Base-by-base conservation (phyloP, 2,329 filamentous ascomycete species). In the Fusarium pseudoanthophilum region DNA sequence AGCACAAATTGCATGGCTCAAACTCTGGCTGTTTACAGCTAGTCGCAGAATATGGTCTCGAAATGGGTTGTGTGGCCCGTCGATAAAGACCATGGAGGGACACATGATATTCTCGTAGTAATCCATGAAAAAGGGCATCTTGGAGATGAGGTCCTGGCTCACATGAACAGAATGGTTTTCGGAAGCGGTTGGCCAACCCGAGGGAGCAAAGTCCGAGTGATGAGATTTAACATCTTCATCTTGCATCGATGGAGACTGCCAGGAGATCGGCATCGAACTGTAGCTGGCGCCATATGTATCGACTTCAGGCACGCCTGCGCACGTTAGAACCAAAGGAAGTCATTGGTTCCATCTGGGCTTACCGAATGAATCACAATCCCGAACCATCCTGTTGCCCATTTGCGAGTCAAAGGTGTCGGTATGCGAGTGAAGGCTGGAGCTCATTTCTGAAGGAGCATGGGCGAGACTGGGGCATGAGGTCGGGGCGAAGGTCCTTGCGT, bases 21-120 rank as follows among this genome's bases (percentile, higher is more conserved):
- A 85, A 74, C 93, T 95, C 75, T 92, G 91, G 81, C 93, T 97
- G 67, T 89, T 87, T 73, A 91, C 87, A 18, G 95, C 94, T 57
- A 98, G 87, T 62, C 91, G 91, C 67, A 97, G 87, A 62, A 98
- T 91, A 79, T 97, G 92, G 76, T 92, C 91, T 69, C 95, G 89
- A 80, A 95, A 98, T 2, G 95, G 95, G 80, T 97, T 98, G 71
- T 87, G 88, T 4, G 93, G 92, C 16, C 92, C 92, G 80, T 98
- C 95, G 80, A 97, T 95, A 75, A 95, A 93, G 57, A 98, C 95
- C 82, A 98, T 93, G 67, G 94, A 94, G 10, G 94, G 93, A 75
- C 95, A 96, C 84, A 98, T 95, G 79, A 94, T 93, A 81, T 94
- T 95, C 79, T 95, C 92, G 83, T 97, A 98, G 83, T 97, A 97